Base-by-base conservation (phyloP, 306 rosid species). In the Prinsepia uniflora region DNA sequence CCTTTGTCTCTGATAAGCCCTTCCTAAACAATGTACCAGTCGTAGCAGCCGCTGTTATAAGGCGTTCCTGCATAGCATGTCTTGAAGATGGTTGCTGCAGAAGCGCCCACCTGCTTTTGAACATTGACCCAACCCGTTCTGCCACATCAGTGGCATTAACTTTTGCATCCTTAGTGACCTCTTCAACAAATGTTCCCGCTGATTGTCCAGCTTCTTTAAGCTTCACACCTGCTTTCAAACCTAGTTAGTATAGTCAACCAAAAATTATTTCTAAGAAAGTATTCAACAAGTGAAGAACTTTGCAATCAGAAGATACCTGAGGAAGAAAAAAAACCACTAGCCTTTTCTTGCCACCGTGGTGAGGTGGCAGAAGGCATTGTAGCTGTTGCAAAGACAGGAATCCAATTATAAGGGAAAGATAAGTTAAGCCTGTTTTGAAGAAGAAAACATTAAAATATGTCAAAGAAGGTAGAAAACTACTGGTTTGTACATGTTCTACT, bases 341-440 rank as follows among this genome's bases (percentile, higher is more conserved):
- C 97, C 80, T 89, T 86, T 75, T 91, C 99, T 6, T 86, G 91
- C 98, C 97, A 94, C 88, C 85, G 85, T 43, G 99, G 90, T 67
- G 89, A 80, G 41, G 34, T 59, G 46, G 81, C 81, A 9, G 95
- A 89, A 82, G 95, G 88, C 99, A 94, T 94, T 75, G 88, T 68
- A 56, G 68, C 85, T 74, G 81, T 66, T 76, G 67, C 76, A 68
- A 57, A 59, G 34, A 55, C 75, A 73, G 76, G 71, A 74, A 71
- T 74, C 83, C 78, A 81, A 72, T 39, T 44, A 72, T 53, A 60
- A 12, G 47, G 47, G 41, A 47, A 80, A 12, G 57, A 59, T 43
- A 67, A 74, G 73, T 54, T 70, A 62, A 71, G 74, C 84, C 92
- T 85, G 86, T 68, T 75, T 4, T 57, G 56, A 68, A 68, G 46